These are phyloP conservation scores for Ustilago hordei DNA, from an alignment of 1,284 basidiomycete species.

Conservation along the genomic window DNA sequence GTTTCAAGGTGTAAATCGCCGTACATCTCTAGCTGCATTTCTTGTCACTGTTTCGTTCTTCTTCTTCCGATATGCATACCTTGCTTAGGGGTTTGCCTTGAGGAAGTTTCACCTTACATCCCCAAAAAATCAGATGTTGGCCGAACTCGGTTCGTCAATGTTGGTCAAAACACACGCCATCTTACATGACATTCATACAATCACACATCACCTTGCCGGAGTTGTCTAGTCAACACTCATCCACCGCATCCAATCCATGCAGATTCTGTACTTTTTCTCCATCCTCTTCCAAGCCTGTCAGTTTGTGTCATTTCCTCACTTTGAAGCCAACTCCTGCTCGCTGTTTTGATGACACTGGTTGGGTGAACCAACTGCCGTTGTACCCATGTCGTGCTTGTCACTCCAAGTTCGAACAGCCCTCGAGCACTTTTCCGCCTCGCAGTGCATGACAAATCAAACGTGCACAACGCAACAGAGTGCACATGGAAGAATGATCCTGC, in stretches of 20 bases:
- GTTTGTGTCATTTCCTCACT: not conserved
- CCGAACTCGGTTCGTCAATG: not conserved
- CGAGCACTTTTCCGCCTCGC: too few relatives aligned
- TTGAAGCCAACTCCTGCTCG: too few relatives aligned
- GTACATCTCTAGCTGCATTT: not conserved
- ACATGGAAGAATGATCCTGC: too few relatives aligned
- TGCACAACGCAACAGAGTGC: too few relatives aligned
- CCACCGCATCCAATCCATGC: slow-evolving; percentile 36
- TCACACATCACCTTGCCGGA: slow-evolving; percentile 5
- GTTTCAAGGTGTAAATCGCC: slow-evolving; percentile 69
- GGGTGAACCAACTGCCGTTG: too few relatives aligned
- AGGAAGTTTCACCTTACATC: not conserved
- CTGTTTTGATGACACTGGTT: not conserved
- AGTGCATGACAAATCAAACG: too few relatives aligned
- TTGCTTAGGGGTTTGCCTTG: not conserved
- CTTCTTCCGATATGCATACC: slow-evolving; percentile 5
- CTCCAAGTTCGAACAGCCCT: too few relatives aligned
- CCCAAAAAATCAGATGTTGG: not conserved
- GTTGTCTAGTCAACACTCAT: not conserved
- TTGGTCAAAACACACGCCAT: not conserved
- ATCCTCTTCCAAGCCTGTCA: not conserved
- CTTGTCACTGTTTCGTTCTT: not conserved
- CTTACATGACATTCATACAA: slow-evolving; percentile 5
- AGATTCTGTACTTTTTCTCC: slow-evolving; percentile 50
- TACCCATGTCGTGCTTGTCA: too few relatives aligned